Evolutionary conservation across 108 stramenopile genomes (phyloP).

Genomic region (Conticribra guillardii): DNA sequence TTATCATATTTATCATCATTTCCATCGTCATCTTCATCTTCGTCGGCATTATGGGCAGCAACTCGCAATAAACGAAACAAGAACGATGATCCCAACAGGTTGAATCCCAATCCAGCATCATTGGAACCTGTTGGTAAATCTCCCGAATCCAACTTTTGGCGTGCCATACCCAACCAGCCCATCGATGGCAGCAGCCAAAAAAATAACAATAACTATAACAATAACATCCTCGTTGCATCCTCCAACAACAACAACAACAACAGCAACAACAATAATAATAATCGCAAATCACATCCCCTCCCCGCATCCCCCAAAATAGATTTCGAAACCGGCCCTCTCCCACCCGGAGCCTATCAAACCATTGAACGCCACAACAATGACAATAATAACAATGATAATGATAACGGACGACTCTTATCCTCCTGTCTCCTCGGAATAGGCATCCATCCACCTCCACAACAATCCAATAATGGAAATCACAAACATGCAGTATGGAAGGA

Average conservation of each 20-base stretch:
- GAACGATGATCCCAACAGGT: too few species aligned
- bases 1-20: too few species aligned
- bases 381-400: too few species aligned
- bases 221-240: conserved; percentile 17
- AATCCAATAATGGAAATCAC: neutral
- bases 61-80: too few species aligned
- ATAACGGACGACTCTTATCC: too few species aligned
- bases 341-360: conserved; percentile 39
- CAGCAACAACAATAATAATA: neutral
- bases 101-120: too few species aligned
- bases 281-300: neutral
- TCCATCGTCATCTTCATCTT: too few species aligned
- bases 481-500: conserved; percentile 35
- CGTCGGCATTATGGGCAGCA: too few species aligned
- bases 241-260: neutral
- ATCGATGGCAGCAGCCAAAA: neutral
- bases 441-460: conserved; percentile 13
- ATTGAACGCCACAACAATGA: conserved; percentile 11
- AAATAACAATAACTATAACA: neutral
- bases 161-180: conserved; percentile 23
- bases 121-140: conserved; percentile 17
- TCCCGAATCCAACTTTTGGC: conserved; percentile 47
- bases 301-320: conserved; percentile 34
- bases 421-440: conserved; percentile 25
- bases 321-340: conserved; percentile 36